phyloP scores from a whole-genome alignment of 2,329 filamentous ascomycete genomes.

The Sporothrix curviconia region DNA sequence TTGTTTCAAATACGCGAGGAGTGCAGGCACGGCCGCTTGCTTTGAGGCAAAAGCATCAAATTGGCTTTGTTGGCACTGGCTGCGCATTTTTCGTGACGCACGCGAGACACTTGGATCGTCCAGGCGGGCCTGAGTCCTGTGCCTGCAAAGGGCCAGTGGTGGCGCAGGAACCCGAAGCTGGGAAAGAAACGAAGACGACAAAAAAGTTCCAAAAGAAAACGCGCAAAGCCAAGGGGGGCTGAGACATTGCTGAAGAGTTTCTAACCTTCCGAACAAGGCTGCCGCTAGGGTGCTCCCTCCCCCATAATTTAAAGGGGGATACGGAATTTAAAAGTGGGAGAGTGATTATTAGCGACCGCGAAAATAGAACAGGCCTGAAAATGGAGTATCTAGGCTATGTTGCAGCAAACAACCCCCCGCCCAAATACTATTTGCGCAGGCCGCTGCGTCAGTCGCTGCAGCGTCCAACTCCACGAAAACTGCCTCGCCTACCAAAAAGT shows the following conservation, averaged over 20 bases:
- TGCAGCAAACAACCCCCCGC: conserved; percentile 16
- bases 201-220: too few species aligned
- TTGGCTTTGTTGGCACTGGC: background rate
- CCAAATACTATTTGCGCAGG: conserved; percentile 11
- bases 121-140: background rate
- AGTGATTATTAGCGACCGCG: background rate
- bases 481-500: background rate
- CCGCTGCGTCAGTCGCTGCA: conserved; percentile 6
- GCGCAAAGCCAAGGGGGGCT: too few species aligned
- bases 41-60: too few species aligned
- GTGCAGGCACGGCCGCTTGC: too few species aligned
- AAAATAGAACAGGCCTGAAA: conserved; percentile 2
- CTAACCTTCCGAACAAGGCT: background rate
- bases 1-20: too few species aligned
- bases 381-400: conserved; percentile 21
- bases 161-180: background rate
- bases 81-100: conserved; percentile 5
- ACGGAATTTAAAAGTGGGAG: conserved; percentile 3
- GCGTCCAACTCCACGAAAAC: conserved; percentile 12
- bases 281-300: background rate
- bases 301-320: conserved; percentile 12
- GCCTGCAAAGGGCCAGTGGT: background rate
- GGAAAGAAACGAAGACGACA: too few species aligned
- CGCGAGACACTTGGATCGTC: conserved; percentile 7
- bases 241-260: background rate